Conservation (phyloP, 345 rosid species). For the Microthlaspi erraticum region DNA sequence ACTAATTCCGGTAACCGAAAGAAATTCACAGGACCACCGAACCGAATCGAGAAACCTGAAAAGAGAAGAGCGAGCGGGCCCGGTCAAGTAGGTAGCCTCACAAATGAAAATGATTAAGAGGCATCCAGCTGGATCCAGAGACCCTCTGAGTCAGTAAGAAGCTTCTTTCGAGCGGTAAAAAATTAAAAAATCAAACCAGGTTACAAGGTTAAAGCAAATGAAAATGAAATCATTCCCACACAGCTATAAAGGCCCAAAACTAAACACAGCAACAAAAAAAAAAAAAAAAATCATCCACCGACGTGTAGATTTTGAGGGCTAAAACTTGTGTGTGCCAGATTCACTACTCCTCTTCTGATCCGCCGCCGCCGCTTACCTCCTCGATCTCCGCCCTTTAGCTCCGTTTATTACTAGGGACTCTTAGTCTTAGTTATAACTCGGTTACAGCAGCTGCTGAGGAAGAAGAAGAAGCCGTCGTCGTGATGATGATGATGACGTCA, state of each 20-base stretch:
- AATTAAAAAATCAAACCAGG: background rate
- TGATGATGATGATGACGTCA: slow-evolving; percentile 53
- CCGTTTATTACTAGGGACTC: background rate
- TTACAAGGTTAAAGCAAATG: background rate
- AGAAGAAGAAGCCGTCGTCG: slow-evolving; percentile 7
- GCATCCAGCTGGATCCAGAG: slow-evolving; percentile 47
- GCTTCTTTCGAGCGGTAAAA: slow-evolving; percentile 41
- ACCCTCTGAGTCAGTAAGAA: slow-evolving; percentile 39
- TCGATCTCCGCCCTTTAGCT: slow-evolving; percentile 21
- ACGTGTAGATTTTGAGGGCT: slow-evolving; percentile 40
- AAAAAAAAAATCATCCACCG: slow-evolving; percentile 34
- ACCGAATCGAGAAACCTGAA: background rate
- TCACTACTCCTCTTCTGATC: slow-evolving; percentile 15
- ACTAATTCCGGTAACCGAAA: background rate
- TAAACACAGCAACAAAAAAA: background rate
- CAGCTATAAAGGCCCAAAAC: slow-evolving; percentile 40
- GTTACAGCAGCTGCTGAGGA: background rate
- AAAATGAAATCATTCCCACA: slow-evolving; percentile 4
- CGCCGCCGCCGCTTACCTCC: slow-evolving; percentile 34
- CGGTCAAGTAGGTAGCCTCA: slow-evolving; percentile 28
- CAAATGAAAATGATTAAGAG: slow-evolving; percentile 30
- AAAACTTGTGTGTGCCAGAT: slow-evolving; percentile 40
- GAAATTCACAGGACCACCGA: background rate
- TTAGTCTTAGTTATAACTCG: background rate
- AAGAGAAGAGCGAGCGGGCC: slow-evolving; percentile 19